phyloP scores from a whole-genome alignment of 306 rosid genomes.

The Alnus rubra region DNA sequence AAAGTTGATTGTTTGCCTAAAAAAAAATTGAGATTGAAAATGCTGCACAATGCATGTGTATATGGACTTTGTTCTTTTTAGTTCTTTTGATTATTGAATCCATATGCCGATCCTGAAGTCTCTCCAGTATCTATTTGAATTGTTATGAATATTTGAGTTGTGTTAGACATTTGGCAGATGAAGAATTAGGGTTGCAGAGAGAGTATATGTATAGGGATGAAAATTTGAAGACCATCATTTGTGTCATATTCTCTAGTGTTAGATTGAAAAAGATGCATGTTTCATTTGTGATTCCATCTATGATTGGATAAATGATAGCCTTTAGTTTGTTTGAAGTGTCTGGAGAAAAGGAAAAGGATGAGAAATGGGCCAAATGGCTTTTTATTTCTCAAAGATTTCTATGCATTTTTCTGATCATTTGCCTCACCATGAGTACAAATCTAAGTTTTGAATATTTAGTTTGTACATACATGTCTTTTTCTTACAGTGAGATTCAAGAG shows the following conservation, averaged over 20 bases:
- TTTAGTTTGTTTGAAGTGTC: background rate
- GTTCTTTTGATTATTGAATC: too few relatives aligned
- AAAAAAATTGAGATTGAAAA: too few relatives aligned
- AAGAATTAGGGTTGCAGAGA: conserved; percentile 79
- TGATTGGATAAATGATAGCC: background rate
- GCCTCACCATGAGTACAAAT: background rate
- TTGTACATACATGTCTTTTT: background rate
- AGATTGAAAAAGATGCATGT: background rate
- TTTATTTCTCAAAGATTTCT: background rate
- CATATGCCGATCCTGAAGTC: conserved; percentile 10
- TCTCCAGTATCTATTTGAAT: conserved; percentile 80
- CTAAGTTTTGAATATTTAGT: background rate
- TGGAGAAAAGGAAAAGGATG: background rate
- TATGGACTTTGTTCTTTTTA: too few relatives aligned
- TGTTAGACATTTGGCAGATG: conserved; percentile 73
- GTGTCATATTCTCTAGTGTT: conserved; percentile 25
- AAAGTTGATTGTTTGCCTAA: too few relatives aligned
- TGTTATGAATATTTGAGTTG: conserved; percentile 81
- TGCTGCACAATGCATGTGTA: too few relatives aligned
- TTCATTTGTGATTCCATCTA: conserved; percentile 17
- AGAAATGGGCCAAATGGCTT: background rate
- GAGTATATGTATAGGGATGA: conserved; percentile 83
- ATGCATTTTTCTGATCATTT: background rate
- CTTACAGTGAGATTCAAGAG: background rate
- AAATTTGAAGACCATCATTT: conserved; percentile 65